Conservation (phyloP, 1,139 yeast genomes). For the Yamadazyma songkhlaensis region DNA sequence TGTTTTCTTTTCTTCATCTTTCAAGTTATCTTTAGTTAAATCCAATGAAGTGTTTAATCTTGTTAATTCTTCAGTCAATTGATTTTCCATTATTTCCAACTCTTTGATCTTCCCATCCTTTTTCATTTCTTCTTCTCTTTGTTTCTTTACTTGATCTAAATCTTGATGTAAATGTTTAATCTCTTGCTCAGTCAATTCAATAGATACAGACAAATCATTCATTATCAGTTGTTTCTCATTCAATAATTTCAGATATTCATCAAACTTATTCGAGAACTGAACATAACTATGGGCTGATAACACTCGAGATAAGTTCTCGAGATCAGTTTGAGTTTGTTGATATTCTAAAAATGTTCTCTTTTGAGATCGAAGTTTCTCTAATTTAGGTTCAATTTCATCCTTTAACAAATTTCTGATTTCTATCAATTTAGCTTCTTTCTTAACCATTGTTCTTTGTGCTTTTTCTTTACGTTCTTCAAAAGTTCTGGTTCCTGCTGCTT, state of each 20-base stretch:
- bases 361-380: slow-evolving; percentile 76
- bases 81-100: slow-evolving; percentile 58
- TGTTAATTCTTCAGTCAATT: slow-evolving; percentile 63
- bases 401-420: slow-evolving; percentile 71
- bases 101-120: slow-evolving; percentile 63
- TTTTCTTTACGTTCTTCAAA: slow-evolving; percentile 92
- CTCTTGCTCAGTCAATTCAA: slow-evolving; percentile 52
- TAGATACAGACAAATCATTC: slow-evolving; percentile 31
- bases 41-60: slow-evolving; percentile 64
- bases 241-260: slow-evolving; percentile 38
- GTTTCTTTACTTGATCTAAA: slow-evolving; percentile 50
- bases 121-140: slow-evolving; percentile 57
- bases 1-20: slow-evolving; percentile 41
- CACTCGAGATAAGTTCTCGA: slow-evolving; percentile 71
- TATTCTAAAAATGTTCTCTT: slow-evolving; percentile 81
- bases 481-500: slow-evolving; percentile 97
- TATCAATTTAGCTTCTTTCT: slow-evolving; percentile 79
- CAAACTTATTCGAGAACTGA: slow-evolving; percentile 38
- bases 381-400: slow-evolving; percentile 92
- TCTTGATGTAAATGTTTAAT: slow-evolving; percentile 61
- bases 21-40: slow-evolving; percentile 51
- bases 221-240: slow-evolving; percentile 35
- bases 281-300: slow-evolving; percentile 77
- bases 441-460: slow-evolving; percentile 87
- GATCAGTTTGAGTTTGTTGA: slow-evolving; percentile 79